These are phyloP conservation scores for Phyllosticta citriasiana DNA, from an alignment of 2,329 filamentous ascomycete genomes.

Conservation along the genomic window DNA sequence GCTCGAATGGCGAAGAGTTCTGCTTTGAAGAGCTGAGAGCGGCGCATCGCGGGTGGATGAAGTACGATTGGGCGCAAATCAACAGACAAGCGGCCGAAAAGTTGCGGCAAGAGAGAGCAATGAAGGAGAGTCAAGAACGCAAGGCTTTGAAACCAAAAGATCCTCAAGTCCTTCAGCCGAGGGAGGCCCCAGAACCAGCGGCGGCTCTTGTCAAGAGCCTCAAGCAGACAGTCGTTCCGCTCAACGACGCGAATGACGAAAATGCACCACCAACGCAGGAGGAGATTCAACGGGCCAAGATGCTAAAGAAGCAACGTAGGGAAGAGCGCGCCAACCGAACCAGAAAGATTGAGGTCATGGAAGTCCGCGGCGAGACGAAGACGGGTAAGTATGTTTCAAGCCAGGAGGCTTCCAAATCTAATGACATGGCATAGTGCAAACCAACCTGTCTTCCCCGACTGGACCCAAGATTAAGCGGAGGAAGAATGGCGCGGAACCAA, in stretches of 20 bases:
- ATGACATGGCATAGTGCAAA: conserved; percentile 55
- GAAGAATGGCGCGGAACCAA: conserved; percentile 71
- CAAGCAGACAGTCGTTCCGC: conserved; percentile 3
- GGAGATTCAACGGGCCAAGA: conserved; percentile 49
- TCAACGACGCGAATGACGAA: conserved; percentile 32
- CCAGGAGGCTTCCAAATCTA: background rate
- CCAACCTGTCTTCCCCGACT: conserved; percentile 82
- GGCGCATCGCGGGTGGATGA: conserved; percentile 56
- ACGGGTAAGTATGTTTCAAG: conserved; percentile 54
- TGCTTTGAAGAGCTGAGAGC: conserved; percentile 92
- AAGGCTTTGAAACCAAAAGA: conserved; percentile 6
- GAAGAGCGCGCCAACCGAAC: conserved; percentile 42
- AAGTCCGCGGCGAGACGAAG: conserved; percentile 72
- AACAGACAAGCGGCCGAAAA: conserved; percentile 18
- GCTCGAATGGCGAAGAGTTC: conserved; percentile 58
- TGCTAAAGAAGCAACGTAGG: conserved; percentile 35
- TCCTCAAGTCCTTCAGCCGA: background rate
- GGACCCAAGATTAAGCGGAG: conserved; percentile 69
- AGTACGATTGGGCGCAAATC: conserved; percentile 41
- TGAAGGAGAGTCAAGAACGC: conserved; percentile 2
- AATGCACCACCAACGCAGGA: conserved; percentile 36
- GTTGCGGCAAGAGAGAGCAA: conserved; percentile 7
- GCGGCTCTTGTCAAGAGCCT: conserved; percentile 4
- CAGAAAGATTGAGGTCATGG: conserved; percentile 58
- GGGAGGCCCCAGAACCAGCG: background rate